Evolutionary conservation across 257 asterid genomes (phyloP).

Genomic region (Fraxinus anomala): DNA sequence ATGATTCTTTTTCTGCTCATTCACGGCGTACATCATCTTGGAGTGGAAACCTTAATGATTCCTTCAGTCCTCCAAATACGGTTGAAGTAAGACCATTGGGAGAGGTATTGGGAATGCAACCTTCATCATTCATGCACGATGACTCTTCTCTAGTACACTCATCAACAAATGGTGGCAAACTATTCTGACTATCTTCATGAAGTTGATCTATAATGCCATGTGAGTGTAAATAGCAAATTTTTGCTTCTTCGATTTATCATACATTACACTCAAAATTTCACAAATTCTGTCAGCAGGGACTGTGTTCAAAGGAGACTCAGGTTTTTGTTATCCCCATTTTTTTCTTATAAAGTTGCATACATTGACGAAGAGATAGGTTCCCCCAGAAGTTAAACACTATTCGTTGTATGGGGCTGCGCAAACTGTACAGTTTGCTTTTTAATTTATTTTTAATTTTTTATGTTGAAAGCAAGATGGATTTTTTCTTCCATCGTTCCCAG

Average conservation of each 20-base stretch:
- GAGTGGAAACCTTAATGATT: slow-evolving; percentile 44
- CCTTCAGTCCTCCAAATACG: slow-evolving; percentile 21
- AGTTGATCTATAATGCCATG: slow-evolving; percentile 42
- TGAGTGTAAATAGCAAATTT: slow-evolving; percentile 35
- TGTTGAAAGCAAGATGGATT: not conserved
- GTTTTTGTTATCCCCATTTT: not conserved
- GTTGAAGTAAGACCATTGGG: slow-evolving; percentile 52
- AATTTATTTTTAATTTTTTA: no score
- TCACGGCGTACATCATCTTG: slow-evolving; percentile 49
- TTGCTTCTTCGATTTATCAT: not conserved
- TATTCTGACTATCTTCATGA: slow-evolving; percentile 47
- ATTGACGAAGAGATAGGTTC: not conserved
- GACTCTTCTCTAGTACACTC: slow-evolving; percentile 34
- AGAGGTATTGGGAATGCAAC: slow-evolving; percentile 52
- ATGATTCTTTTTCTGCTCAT: slow-evolving; percentile 20
- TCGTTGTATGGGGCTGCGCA: not conserved
- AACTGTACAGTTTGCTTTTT: no score
- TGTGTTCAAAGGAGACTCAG: not conserved
- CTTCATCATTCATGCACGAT: slow-evolving; percentile 40
- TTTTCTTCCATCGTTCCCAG: not conserved
- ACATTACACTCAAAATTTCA: not conserved
- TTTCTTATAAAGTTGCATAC: not conserved
- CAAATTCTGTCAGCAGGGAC: not conserved
- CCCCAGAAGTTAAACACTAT: no score
- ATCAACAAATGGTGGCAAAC: slow-evolving; percentile 31